phyloP scores from a whole-genome alignment of 2,329 filamentous ascomycete species.

The Dothistroma pini region DNA sequence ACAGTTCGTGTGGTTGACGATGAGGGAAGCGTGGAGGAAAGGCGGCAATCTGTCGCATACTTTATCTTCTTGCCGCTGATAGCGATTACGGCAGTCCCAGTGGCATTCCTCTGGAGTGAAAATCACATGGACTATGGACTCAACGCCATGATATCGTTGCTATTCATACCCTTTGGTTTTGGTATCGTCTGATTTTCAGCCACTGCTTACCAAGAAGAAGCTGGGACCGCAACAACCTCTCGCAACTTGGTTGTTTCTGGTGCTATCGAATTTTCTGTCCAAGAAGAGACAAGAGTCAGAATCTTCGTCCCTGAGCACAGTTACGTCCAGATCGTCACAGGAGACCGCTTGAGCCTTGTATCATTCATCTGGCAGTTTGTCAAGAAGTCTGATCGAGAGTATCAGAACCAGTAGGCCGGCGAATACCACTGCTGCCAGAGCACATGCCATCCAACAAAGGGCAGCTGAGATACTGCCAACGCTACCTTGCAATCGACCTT shows the following conservation, averaged over 20 bases:
- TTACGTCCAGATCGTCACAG: neutral
- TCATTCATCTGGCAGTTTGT: slow-evolving; percentile 2
- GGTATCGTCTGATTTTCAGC: neutral
- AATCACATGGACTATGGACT: slow-evolving; percentile 10
- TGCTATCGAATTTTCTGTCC: neutral
- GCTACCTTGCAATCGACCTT: slow-evolving; percentile 5
- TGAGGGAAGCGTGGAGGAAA: slow-evolving; percentile 5
- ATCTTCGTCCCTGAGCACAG: neutral
- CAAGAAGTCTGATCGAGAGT: slow-evolving; percentile 2
- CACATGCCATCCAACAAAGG: slow-evolving; percentile 12
- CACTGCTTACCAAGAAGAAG: neutral
- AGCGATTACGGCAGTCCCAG: slow-evolving; percentile 10
- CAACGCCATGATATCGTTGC: slow-evolving; percentile 7
- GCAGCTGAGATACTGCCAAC: slow-evolving; percentile 11
- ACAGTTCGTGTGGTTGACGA: slow-evolving; percentile 2
- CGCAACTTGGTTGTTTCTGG: neutral
- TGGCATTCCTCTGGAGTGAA: slow-evolving; percentile 10
- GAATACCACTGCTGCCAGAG: neutral
- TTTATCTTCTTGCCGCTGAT: slow-evolving; percentile 1
- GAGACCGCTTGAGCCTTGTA: neutral
- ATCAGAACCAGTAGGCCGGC: slow-evolving; percentile 5
- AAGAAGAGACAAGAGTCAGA: neutral
- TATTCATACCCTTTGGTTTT: slow-evolving; percentile 8
- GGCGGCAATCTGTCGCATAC: neutral
- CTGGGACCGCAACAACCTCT: neutral